Evolutionary conservation across 176 grass and related monocot genomes (phyloP).

Genomic region (Oryza coarctata): DNA sequence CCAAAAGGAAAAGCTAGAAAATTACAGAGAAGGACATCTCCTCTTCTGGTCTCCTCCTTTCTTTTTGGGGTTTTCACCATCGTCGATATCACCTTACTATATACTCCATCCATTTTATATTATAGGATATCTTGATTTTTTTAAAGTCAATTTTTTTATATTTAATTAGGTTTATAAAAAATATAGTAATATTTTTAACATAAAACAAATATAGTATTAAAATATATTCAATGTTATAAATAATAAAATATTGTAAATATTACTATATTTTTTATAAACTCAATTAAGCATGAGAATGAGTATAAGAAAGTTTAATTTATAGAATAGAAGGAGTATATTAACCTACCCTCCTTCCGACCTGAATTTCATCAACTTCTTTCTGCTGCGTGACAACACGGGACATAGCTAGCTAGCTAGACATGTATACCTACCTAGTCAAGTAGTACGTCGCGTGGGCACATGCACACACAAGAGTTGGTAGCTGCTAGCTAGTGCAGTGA

Average conservation of each 20-base stretch:
- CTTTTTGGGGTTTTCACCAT: conserved; percentile 18
- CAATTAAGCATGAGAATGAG: too few species aligned
- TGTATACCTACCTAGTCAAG: neutral
- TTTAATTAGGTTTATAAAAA: too few species aligned
- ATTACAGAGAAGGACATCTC: conserved; percentile 51
- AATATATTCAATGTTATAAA: too few species aligned
- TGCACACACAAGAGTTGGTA: neutral
- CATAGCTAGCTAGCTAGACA: neutral
- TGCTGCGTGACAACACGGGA: conserved; percentile 11
- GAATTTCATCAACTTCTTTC: neutral
- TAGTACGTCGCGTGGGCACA: neutral
- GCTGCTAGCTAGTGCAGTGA: neutral
- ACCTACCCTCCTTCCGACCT: neutral
- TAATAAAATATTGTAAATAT: too few species aligned
- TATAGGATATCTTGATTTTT: too few species aligned
- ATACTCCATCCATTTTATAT: too few species aligned
- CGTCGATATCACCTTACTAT: neutral
- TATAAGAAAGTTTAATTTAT: too few species aligned
- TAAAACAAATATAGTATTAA: too few species aligned
- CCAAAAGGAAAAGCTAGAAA: conserved; percentile 63
- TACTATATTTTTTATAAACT: too few species aligned
- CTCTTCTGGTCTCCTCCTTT: conserved; percentile 27
- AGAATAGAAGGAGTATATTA: too few species aligned
- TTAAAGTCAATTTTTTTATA: too few species aligned
- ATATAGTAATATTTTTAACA: too few species aligned